These are phyloP conservation scores for Tetracladium marchalianum DNA, from an alignment of 495 filamentous ascomycete genomes.

Conservation along the genomic window DNA sequence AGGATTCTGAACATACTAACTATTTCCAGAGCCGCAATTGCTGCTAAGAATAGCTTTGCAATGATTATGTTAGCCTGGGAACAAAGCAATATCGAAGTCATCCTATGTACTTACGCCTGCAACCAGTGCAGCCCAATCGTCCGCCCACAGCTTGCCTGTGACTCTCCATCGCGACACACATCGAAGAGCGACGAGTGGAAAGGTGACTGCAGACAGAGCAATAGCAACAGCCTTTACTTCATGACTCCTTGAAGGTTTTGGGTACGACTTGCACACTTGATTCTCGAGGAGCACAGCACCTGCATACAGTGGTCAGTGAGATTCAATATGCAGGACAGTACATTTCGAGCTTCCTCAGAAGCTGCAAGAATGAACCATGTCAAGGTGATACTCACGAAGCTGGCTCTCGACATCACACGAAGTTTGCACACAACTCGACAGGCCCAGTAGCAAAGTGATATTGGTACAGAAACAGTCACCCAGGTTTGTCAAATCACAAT, in stretches of 20 bases:
- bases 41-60: constrained; percentile 5
- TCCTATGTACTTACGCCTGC: background rate
- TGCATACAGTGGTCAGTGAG: too few species aligned
- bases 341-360: too few species aligned
- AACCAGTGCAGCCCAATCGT: constrained; percentile 3
- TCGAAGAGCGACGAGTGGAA: constrained; percentile 3
- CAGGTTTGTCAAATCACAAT: constrained; percentile 7
- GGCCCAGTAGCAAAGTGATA: constrained; percentile 4
- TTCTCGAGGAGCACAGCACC: too few species aligned
- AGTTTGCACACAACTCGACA: constrained; percentile 4
- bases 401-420: constrained; percentile 10
- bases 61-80: background rate
- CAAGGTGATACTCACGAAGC: background rate
- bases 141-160: constrained; percentile 4
- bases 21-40: constrained; percentile 1
- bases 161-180: constrained; percentile 4
- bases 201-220: background rate
- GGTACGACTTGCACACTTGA: too few species aligned
- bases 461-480: constrained; percentile 11
- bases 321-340: too few species aligned
- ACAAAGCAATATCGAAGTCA: background rate
- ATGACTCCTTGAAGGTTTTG: background rate
- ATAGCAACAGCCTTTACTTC: constrained; percentile 1
- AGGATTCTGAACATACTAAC: background rate
- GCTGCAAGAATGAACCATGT: background rate